A percentile compares a stretch with the other conserved stretches of the same genome.
These are phyloP conservation scores for Apiospora malaysiana DNA, from an alignment of 2,329 filamentous ascomycete genomes.

Conservation along the genomic window DNA sequence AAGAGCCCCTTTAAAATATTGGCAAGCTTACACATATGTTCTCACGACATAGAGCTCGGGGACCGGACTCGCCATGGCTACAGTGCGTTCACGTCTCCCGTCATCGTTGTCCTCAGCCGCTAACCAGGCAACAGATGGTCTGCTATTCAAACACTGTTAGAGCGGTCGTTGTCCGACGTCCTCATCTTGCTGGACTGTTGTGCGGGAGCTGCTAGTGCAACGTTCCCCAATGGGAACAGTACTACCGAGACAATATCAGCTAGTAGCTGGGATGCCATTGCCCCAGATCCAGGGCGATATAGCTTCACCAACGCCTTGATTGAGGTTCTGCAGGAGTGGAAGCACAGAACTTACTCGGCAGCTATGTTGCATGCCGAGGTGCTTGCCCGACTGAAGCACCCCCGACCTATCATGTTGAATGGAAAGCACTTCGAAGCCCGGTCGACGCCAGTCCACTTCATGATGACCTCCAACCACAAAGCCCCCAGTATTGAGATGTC, in stretches of 20 bases:
- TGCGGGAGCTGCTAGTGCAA: conserved; percentile 64
- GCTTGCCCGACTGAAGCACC: conserved; percentile 64
- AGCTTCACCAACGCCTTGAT: conserved; percentile 66
- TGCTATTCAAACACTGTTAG: conserved; percentile 63
- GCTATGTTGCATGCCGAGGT: conserved; percentile 67
- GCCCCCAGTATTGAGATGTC: conserved; percentile 64
- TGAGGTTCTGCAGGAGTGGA: conserved; percentile 64
- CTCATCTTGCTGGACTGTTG: conserved; percentile 66
- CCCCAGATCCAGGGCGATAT: conserved; percentile 63
- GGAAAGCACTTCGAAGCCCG: conserved; percentile 63
- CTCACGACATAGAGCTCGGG: conserved; percentile 49
- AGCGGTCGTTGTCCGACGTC: conserved; percentile 62
- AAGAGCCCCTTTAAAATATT: neutral
- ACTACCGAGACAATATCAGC: conserved; percentile 68
- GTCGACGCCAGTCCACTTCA: conserved; percentile 66
- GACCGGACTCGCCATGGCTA: conserved; percentile 58
- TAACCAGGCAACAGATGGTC: conserved; percentile 53
- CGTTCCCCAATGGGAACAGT: conserved; percentile 62
- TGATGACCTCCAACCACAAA: conserved; percentile 67
- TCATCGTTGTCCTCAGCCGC: conserved; percentile 16
- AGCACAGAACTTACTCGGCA: conserved; percentile 59
- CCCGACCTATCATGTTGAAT: conserved; percentile 61
- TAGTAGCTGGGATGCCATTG: conserved; percentile 66
- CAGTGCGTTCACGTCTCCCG: conserved; percentile 47
- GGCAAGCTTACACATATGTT: neutral